Evolutionary conservation across 441 rosid genomes (phyloP), one percentile per base, ranked within the genome.

Genomic region (Capsella rubella): DNA sequence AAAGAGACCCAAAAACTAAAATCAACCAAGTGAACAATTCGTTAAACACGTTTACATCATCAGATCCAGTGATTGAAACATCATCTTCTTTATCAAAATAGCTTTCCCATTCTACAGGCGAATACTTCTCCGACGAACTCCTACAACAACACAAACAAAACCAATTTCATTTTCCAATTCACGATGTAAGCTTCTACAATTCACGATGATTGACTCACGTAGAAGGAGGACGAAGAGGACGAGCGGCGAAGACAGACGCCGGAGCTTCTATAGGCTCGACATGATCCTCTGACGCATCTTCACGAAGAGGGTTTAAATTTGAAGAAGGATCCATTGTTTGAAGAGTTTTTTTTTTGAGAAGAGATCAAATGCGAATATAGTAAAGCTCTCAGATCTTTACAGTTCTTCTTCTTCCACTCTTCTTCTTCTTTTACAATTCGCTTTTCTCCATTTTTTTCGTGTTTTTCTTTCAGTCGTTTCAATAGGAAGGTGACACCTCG

Each of bases 81-180:
- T 95, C 96, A 69, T 85, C 87, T 86, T 92, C 97, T 70, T 75
- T 77, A 43, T 92, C 96, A 72, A 91, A 95, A 73, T 84, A 91
- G 29, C 61, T 77, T 14, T 32, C 57, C 99, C 97, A 91, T 37
- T 90, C 95, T 37, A 87, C 52, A 40, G 99, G 90, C 59, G 90
- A 72, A 81, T 86, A 87, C 65, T 89, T 89, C 10, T 85, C 79
- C 21, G 69, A 78, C 14, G 88, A 86, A 60, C 71, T 80, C 84
- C 99, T 95, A 71, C 54, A 73, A 63, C 2, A 68, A 54, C 25
- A 21, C 18, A 32, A 6, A 0, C 37, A 11, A 15, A 47, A 45
- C 13, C 14, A 13, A 56, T 15, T 32, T 16, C 15, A 6, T n/a
- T 47, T 47, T 16, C 6, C 6, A 21, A 50, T 53, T 13, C 18